Base-by-base conservation (phyloP, 2,329 filamentous ascomycete genomes). In the Tolypocladium ovalisporum region DNA sequence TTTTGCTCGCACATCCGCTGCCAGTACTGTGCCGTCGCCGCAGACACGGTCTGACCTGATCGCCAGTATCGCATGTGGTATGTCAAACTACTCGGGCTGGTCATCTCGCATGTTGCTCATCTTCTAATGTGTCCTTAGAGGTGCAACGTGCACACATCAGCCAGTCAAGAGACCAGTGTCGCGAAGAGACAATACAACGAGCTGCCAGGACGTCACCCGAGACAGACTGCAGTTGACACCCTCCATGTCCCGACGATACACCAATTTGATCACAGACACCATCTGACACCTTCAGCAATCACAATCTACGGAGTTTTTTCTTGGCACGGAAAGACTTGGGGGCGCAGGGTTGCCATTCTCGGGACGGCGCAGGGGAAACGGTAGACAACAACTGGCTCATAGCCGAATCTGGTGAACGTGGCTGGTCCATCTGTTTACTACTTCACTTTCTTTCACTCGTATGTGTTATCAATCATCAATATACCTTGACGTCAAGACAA, bases 1-100 rank as follows among this genome's bases (percentile, higher is more conserved):
- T 37, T 52, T 22, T 59, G 57, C 29, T 52, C 42, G 32, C 58
- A 57, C 54, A 39, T 32, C 15, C 53, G 56, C 5, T 59, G 54
- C 52, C 47, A 22, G 13, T 17, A 4, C 9, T 59, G 56, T 32
- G 3, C 5, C 12, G 47, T 52, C 47, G 19, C 47, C 10, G 19
- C 47, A 34, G 19, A 52, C 4, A 22, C n/a, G 29, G 47, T 52
- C 15, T 35, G 47, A 35, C 19, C 19, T 2, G 29, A 52, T 22
- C 29, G 19, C 19, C 22, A 15, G 4, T 22, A 12, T 13, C 27
- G 9, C 47, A 52, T 13, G 29, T 52, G 47, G 47, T 52, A 52
- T 4, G 47, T n/a, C 10, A 15, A 3, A 13, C 15, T 4, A 22
- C 29, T 34, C 4, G 0, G 4, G 1, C 27, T 4, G 3, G 22